These are phyloP conservation scores for Stemphylium beticola DNA, from an alignment of 2,329 filamentous ascomycete genomes.

Conservation along the genomic window DNA sequence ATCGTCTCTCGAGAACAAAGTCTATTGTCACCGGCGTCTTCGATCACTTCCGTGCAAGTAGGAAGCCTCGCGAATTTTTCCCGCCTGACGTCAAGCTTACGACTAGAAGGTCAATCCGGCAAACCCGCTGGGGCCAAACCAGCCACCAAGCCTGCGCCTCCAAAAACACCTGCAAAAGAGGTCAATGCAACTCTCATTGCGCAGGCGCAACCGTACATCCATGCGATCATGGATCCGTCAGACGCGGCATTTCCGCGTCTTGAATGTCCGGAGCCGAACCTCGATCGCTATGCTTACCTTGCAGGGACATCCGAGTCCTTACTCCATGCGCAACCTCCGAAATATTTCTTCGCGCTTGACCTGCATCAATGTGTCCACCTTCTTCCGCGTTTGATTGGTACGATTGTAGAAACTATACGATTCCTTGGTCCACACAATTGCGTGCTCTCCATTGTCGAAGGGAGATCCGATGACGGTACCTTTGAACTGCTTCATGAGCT, in stretches of 20 bases:
- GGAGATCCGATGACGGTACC: conserved; percentile 62
- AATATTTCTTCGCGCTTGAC: conserved; percentile 60
- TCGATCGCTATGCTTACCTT: conserved; percentile 26
- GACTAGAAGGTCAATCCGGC: too few species aligned
- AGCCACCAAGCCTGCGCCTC: conserved; percentile 6
- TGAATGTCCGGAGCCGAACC: conserved; percentile 24
- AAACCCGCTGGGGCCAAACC: too few species aligned
- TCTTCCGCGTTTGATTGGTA: conserved; percentile 60
- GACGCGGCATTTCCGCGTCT: conserved; percentile 22
- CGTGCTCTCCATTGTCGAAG: conserved; percentile 63
- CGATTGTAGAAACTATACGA: conserved; percentile 57
- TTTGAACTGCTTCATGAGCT: conserved; percentile 57
- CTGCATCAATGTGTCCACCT: conserved; percentile 54
- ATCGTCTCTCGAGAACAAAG: conserved; percentile 5
- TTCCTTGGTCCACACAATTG: conserved; percentile 60
- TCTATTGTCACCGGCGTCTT: conserved; percentile 4
- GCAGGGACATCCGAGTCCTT: conserved; percentile 5
- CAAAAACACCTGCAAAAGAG: too few species aligned
- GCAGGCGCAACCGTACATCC: conserved; percentile 20
- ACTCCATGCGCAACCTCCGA: conserved; percentile 13
- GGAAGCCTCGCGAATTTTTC: too few species aligned
- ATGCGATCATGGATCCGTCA: conserved; percentile 25
- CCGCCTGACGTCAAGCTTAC: too few species aligned
- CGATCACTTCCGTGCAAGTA: conserved; percentile 9
- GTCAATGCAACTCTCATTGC: conserved; percentile 19